Percentiles rank a stretch among this genome's conserved stretches.
phyloP scores from a whole-genome alignment of 768 basidiomycete genomes.

The Mycena capillaripes region DNA sequence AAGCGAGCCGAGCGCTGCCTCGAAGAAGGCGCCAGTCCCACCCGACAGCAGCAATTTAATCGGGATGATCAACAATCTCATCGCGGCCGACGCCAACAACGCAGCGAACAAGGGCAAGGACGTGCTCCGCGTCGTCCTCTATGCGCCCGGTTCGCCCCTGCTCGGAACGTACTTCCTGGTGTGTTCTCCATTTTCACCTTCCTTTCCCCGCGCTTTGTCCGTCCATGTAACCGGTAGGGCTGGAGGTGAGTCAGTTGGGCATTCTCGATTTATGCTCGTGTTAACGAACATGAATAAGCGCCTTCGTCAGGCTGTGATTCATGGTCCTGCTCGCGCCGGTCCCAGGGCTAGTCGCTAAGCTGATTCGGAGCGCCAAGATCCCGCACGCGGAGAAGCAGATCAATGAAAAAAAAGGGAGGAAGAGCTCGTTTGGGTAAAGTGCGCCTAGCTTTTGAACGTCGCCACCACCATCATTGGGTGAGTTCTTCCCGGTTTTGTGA shows the following conservation, averaged over 20 bases:
- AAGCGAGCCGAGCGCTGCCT: background rate
- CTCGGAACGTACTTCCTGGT: conserved; percentile 44
- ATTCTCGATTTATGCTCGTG: too few relatives aligned
- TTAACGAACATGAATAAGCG: too few relatives aligned
- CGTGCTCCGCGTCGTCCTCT: conserved; percentile 10
- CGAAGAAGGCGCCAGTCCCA: conserved; percentile 1
- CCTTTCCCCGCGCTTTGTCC: conserved; percentile 38
- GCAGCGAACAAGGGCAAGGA: conserved; percentile 17
- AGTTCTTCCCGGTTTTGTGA: conserved; percentile 39
- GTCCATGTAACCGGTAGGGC: conserved; percentile 52
- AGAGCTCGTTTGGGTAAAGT: conserved; percentile 69
- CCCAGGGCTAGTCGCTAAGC: conserved; percentile 57
- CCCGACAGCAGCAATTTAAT: conserved; percentile 64
- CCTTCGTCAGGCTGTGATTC: conserved; percentile 59
- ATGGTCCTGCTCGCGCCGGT: conserved; percentile 58
- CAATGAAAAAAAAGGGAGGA: conserved; percentile 68
- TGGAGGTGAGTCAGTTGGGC: conserved; percentile 64
- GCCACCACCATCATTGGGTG: conserved; percentile 77
- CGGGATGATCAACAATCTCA: conserved; percentile 83
- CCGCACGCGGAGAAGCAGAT: conserved; percentile 55
- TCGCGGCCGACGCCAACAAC: conserved; percentile 67
- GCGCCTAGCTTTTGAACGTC: conserved; percentile 62
- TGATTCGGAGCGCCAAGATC: conserved; percentile 49
- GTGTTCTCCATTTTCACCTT: conserved; percentile 27
- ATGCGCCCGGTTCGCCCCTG: conserved; percentile 17